These are phyloP conservation scores for Colletotrichum musae DNA, from an alignment of 2,329 filamentous ascomycete genomes.

Conservation along the genomic window DNA sequence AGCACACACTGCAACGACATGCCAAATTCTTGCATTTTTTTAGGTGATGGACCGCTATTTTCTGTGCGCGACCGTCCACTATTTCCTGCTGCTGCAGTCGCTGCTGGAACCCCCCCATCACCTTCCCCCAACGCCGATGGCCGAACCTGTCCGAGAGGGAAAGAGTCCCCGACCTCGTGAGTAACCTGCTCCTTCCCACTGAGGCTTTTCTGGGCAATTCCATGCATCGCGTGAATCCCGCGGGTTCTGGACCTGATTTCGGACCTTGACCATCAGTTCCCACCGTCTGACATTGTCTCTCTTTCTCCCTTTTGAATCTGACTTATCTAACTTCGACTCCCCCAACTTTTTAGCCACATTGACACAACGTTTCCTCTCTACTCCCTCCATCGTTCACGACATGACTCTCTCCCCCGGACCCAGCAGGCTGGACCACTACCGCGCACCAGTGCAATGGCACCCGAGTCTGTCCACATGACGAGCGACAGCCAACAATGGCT, in stretches of 20 bases:
- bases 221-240: no score
- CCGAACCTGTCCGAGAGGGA: slow-evolving; percentile 5
- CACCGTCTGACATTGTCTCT: slow-evolving; percentile 4
- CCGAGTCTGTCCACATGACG: slow-evolving; percentile 3
- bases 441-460: not conserved
- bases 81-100: not conserved
- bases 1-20: slow-evolving; percentile 20
- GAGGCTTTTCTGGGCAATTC: not conserved
- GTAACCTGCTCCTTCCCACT: not conserved
- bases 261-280: not conserved
- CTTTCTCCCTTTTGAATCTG: slow-evolving; percentile 6
- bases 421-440: not conserved
- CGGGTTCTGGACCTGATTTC: no score
- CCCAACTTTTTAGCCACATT: not conserved
- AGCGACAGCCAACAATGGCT: not conserved
- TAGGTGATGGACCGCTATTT: no score
- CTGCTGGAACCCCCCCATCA: not conserved
- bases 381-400: not conserved
- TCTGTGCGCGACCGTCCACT: slow-evolving; percentile 10
- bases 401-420: slow-evolving; percentile 1
- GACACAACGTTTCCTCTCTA: not conserved
- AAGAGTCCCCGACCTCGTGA: not conserved
- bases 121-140: slow-evolving; percentile 10
- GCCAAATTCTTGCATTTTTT: not conserved
- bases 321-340: not conserved